These are phyloP conservation scores for Escovopsis weberi DNA, from an alignment of 2,329 filamentous ascomycete species.

Conservation along the genomic window DNA sequence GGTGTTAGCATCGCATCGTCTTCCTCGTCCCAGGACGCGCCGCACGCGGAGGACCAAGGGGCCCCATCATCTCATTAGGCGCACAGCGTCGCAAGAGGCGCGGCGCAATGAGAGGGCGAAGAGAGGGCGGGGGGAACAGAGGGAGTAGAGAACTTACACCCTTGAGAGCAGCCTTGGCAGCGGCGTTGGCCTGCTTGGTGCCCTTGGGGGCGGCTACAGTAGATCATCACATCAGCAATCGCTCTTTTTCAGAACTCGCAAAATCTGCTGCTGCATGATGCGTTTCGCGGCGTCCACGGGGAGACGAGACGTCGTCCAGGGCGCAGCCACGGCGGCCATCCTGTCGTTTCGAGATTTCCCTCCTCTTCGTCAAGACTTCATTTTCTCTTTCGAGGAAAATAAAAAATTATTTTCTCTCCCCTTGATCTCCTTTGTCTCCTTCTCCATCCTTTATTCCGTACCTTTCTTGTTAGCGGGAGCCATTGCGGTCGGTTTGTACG, in stretches of 20 bases:
- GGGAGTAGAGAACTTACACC: slow-evolving; percentile 53
- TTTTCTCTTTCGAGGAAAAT: no score
- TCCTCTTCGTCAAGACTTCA: no score
- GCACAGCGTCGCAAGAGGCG: no score
- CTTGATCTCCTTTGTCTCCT: no score
- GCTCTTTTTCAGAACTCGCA: slow-evolving; percentile 58
- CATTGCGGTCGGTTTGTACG: slow-evolving; percentile 15
- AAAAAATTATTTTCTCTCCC: no score
- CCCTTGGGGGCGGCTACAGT: slow-evolving; percentile 45
- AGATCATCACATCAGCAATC: slow-evolving; percentile 53
- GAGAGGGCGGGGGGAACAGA: neutral
- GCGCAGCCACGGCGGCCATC: slow-evolving; percentile 2
- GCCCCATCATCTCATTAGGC: no score
- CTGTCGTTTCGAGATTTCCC: neutral
- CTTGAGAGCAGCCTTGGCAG: slow-evolving; percentile 91
- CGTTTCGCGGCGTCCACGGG: slow-evolving; percentile 12
- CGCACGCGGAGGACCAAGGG: neutral
- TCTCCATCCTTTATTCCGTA: slow-evolving; percentile 22
- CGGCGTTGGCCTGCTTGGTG: slow-evolving; percentile 78
- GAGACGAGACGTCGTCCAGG: neutral
- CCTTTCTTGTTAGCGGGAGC: slow-evolving; percentile 28
- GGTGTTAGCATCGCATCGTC: neutral
- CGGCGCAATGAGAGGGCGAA: no score
- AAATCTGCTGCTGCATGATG: slow-evolving; percentile 61
- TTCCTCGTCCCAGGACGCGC: neutral